phyloP scores from a whole-genome alignment of 2,329 filamentous ascomycete genomes.

The Hymenoscyphus occultus region DNA sequence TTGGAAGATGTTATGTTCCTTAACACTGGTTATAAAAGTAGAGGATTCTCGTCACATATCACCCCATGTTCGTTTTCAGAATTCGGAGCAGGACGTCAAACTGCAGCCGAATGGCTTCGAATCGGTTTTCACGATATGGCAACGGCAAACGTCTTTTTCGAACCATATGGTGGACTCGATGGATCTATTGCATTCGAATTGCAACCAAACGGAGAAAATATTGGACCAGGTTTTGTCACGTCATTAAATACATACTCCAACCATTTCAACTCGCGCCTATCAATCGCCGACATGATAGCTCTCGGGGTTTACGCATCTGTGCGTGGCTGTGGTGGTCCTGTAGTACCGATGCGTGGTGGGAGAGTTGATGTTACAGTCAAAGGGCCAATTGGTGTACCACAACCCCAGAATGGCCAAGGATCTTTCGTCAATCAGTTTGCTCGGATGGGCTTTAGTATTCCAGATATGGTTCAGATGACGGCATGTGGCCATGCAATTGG shows the following conservation, averaged over 20 bases:
- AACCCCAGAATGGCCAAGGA: slow-evolving; percentile 52
- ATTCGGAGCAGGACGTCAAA: slow-evolving; percentile 52
- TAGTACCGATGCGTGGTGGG: slow-evolving; percentile 51
- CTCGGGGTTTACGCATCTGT: slow-evolving; percentile 57
- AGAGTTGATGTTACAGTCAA: slow-evolving; percentile 51
- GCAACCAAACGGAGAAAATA: slow-evolving; percentile 49
- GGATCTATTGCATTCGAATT: slow-evolving; percentile 60
- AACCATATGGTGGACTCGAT: slow-evolving; percentile 51
- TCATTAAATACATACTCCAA: slow-evolving; percentile 53
- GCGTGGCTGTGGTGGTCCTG: slow-evolving; percentile 56
- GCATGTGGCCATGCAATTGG: slow-evolving; percentile 62
- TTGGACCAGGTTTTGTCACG: slow-evolving; percentile 52
- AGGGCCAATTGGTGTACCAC: slow-evolving; percentile 51
- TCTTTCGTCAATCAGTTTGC: slow-evolving; percentile 54
- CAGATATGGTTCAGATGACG: slow-evolving; percentile 58
- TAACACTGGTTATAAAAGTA: slow-evolving; percentile 50
- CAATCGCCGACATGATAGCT: slow-evolving; percentile 57
- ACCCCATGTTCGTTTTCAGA: slow-evolving; percentile 55
- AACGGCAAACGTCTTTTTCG: slow-evolving; percentile 48
- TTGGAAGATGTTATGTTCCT: slow-evolving; percentile 64
- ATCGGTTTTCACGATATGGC: slow-evolving; percentile 62
- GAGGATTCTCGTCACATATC: slow-evolving; percentile 55
- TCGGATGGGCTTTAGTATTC: slow-evolving; percentile 54
- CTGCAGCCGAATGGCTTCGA: slow-evolving; percentile 60
- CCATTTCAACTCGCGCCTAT: slow-evolving; percentile 49